Evolutionary conservation across 2,329 filamentous ascomycete species (phyloP).

Genomic region (Fusarium drepaniforme): DNA sequence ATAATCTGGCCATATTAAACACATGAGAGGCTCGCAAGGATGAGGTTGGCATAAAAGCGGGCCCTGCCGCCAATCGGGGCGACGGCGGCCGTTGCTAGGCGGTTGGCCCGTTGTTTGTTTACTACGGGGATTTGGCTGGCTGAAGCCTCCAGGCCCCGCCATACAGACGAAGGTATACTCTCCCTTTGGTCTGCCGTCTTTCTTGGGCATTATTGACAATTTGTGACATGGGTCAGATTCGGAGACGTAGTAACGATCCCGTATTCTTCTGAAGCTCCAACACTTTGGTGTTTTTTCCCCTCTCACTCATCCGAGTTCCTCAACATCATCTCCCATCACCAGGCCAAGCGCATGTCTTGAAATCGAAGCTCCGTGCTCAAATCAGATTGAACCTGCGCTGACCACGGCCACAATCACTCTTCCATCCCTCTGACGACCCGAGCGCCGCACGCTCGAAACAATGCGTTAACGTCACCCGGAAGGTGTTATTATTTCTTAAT

Average conservation of each 20-base stretch:
- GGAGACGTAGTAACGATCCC: constrained; percentile 38
- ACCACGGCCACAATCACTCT: constrained; percentile 13
- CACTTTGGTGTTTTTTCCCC: constrained; percentile 20
- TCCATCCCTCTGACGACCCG: constrained; percentile 36
- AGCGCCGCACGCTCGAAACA: constrained; percentile 43
- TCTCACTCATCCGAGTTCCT: constrained; percentile 8
- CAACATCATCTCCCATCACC: constrained; percentile 7
- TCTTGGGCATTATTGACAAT: constrained; percentile 40
- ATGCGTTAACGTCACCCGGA: constrained; percentile 48
- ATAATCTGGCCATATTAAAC: constrained; percentile 18
- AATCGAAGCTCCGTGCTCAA: constrained; percentile 27
- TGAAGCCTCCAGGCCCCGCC: constrained; percentile 38
- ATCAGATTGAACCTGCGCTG: constrained; percentile 11
- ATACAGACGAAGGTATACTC: constrained; percentile 19
- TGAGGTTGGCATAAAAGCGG: constrained; percentile 34
- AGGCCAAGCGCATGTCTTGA: constrained; percentile 41
- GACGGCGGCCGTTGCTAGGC: constrained; percentile 46
- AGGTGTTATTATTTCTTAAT: constrained; percentile 35
- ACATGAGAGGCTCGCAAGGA: constrained; percentile 36
- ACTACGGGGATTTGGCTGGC: constrained; percentile 38
- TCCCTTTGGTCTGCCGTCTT: constrained; percentile 31
- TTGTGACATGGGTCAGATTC: constrained; percentile 25
- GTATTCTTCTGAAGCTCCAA: constrained; percentile 28
- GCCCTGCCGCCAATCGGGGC: constrained; percentile 35
- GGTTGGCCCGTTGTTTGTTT: constrained; percentile 52